Percentiles rank a stretch among this genome's conserved stretches.
phyloP scores from a whole-genome alignment of 306 rosid genomes.

The Chamaecrista fasciculata region DNA sequence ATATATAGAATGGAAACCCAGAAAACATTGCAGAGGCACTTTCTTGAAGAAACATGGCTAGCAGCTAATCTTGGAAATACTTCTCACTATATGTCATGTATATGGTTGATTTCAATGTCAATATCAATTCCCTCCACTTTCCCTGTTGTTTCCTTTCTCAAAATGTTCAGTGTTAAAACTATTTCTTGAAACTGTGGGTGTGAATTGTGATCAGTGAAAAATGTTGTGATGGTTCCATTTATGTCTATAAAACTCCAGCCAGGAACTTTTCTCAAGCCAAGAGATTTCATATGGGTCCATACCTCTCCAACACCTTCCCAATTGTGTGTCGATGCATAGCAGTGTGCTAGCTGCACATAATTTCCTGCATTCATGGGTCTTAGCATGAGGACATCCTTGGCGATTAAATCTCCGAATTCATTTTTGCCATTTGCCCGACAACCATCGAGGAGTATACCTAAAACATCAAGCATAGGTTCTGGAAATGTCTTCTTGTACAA shows the following conservation, averaged over 20 bases:
- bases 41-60: background rate
- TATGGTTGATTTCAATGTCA: constrained; percentile 24
- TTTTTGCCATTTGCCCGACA: constrained; percentile 49
- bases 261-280: constrained; percentile 71
- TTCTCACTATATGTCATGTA: constrained; percentile 24
- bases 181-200: constrained; percentile 61
- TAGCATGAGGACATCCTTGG: constrained; percentile 49
- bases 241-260: constrained; percentile 77
- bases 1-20: constrained; percentile 7
- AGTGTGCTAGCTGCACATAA: constrained; percentile 64
- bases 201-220: constrained; percentile 64
- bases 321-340: constrained; percentile 64
- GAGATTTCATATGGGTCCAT: constrained; percentile 73
- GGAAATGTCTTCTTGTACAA: constrained; percentile 50
- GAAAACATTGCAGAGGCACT: background rate
- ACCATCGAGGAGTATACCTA: constrained; percentile 73
- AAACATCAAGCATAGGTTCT: constrained; percentile 45
- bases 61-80: background rate
- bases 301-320: constrained; percentile 74
- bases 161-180: constrained; percentile 30
- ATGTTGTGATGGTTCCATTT: constrained; percentile 61
- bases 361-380: constrained; percentile 63
- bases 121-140: constrained; percentile 36
- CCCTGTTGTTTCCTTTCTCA: constrained; percentile 58
- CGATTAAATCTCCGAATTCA: constrained; percentile 49